Percentiles rank a stretch among this genome's conserved stretches.
Evolutionary conservation across 2,329 filamentous ascomycete genomes (phyloP).

Genomic region (Colletotrichum sp.): DNA sequence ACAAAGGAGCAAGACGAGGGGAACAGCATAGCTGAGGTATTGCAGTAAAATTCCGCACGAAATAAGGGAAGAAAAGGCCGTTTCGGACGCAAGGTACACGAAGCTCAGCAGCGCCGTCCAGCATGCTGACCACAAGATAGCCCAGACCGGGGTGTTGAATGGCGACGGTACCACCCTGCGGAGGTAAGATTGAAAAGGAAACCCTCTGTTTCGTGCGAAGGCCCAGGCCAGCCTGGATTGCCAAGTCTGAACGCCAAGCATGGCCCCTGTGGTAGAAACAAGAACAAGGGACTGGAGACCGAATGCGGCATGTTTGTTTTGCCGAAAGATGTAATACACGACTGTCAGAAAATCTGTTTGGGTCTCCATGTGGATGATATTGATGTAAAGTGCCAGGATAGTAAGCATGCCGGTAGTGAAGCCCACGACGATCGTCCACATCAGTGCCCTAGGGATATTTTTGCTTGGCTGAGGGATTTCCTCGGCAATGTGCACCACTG

Average conservation of each 20-base stretch:
- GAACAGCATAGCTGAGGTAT: conserved; percentile 33
- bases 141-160: conserved; percentile 29
- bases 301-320: conserved; percentile 25
- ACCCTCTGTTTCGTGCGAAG: conserved; percentile 28
- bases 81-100: conserved; percentile 29
- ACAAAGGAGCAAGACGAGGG: conserved; percentile 25
- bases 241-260: conserved; percentile 32
- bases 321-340: conserved; percentile 26
- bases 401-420: conserved; percentile 25
- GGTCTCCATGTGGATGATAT: conserved; percentile 28
- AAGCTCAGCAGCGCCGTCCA: conserved; percentile 28
- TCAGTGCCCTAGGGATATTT: conserved; percentile 27
- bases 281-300: conserved; percentile 27
- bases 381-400: conserved; percentile 23
- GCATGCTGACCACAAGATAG: conserved; percentile 25
- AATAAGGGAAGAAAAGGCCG: conserved; percentile 30
- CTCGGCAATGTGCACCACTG: conserved; percentile 30
- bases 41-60: conserved; percentile 27
- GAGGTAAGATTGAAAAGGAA: conserved; percentile 26
- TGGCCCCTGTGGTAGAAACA: conserved; percentile 24
- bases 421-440: conserved; percentile 28
- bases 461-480: conserved; percentile 29
- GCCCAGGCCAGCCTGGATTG: conserved; percentile 33
- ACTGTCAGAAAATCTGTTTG: conserved; percentile 25
- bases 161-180: conserved; percentile 25